Evolutionary conservation across 768 basidiomycete genomes (phyloP), one percentile per base, ranked within the genome.

Genomic region (Suillus subaureus): DNA sequence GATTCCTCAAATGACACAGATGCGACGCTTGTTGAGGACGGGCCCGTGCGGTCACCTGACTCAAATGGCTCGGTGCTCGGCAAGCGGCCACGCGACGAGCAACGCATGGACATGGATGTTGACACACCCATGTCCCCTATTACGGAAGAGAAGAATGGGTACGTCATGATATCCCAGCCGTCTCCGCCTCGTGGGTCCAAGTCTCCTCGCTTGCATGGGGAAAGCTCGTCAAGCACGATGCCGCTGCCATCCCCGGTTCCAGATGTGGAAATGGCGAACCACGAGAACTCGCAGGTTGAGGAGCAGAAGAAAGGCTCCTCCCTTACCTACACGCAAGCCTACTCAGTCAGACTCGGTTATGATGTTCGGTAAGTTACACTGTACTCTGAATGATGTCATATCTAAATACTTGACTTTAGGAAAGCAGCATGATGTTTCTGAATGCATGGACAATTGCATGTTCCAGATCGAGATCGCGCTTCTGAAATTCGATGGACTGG

Each of bases 361-460:
- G 94, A 92, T 95, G 88, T 96, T 96, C 71, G 94, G 93, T 94
- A 74, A 70, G 85, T 71, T 37, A 18, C 23, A 28, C 8, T 65
- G 52, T 28, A 40, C 15, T 60, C 16, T 5, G 26, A 61, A 9
- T 31, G 43, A 58, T n/a, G 23, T 8, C 39, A 23, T 26, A 16
- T 49, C 58, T 47, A 28, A n/a, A 73, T 49, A 35, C 56, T 66
- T 64, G 9, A 2, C 9, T 42, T 45, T 64, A 94, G 96, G 97
- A 6, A 91, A 92, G 71, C 97, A 99, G 72, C 97, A 99, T 72
- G 97, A 99, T 75, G 96, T 99, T 15, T 91, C 97, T 0, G 97
- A 99, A 78, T 98, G 97, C 78, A 94, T 99, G 91, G 97, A 99
- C 78, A 99, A 99, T 72, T 96, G 96, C 80, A 92, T 99, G 84